Evolutionary conservation across 2,329 filamentous ascomycete genomes (phyloP), one percentile per base, ranked within the genome.

Genomic region (Chaetothyriales sp.): DNA sequence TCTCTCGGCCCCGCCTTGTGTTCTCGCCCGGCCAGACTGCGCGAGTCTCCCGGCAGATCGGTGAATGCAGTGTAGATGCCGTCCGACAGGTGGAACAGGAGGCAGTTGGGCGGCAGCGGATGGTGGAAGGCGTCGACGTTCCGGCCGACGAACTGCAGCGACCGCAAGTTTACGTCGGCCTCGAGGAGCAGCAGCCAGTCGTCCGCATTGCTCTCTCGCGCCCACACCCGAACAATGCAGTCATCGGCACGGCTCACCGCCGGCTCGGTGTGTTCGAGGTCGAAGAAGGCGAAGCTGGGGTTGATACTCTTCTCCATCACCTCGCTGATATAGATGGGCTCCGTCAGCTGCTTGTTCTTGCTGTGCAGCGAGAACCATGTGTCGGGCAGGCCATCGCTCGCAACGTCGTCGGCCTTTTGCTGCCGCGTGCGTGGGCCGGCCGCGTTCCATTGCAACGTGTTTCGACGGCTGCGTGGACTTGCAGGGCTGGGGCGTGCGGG

Each of bases 251-350:
- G 78, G 7, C 85, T 83, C 19, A 89, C 73, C 2, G 69, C 65
- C 0, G 85, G 77, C 0, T 77, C 80, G 56, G 77, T 80, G 5
- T 74, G 69, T 20, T 77, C 76, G 5, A 95, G 75, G 56, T 94
- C 84, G 65, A 95, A 94, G 65, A 86, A 84, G 44, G 80, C 81
- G 65, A 95, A 97, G 61, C 85, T 88, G 57, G 92, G 92, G 66
- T 95, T 95, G 69, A 88, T 89, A n/a, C 86, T 82, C 62, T 81
- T 81, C 60, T 85, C 78, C 25, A 82, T 78, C 19, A 85, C 74
- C 69, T 97, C 90, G 63, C 89, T 95, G 61, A 95, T 79, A 66
- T 95, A 95, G n/a, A 95, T 70, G 0, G 90, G 89, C 15, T 87
- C 82, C 46, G 75, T 68, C 49, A 80, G 69, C 18, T 46, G 44